Evolutionary conservation across 116 monocot genomes (phyloP), one percentile per base, ranked within the genome.

Genomic region (Zostera marina): DNA sequence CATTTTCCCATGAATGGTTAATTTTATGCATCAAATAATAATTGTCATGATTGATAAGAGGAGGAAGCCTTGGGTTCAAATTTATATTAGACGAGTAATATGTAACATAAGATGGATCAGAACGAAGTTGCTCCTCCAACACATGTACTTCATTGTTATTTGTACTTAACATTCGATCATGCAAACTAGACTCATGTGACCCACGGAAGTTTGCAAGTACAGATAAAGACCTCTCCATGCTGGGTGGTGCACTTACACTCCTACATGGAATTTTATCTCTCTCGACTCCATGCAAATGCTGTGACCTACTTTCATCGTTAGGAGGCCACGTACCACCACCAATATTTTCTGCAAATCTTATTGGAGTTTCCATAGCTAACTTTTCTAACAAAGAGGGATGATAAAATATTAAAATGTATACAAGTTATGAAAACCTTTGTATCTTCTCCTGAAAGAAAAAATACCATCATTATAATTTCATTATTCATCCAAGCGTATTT

Each of bases 191-290:
- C 24, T 65, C 61, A 15, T 62, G 68, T 39, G 65, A 67, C 2
- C 52, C 51, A 32, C 53, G 53, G 8, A 85, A 47, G 39, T 67
- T 73, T 16, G 55, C 71, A 53, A 88, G 66, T 13, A 83, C 75
- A 11, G 68, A 58, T 63, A 77, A 68, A 68, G 94, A 88, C 3
- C 82, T 88, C 60, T 94, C 94, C 69, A 94, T 78, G 67, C 77
- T 88, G 58, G 94, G 94, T 23, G 94, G 94, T 38, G 88, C 88
- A 70, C 94, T 94, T 56, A 84, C 94, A 68, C 94, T 82, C 43
- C 94, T 74, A 57, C 55, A 85, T 58, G 82, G 94, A 26, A 54
- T 72, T 58, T 60, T 22, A 38, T 69, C 16, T 16, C 57, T 65
- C 60, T 26, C 72, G 67, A 53, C 72, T 10, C 73, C 69, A 58